These are phyloP conservation scores for Fusarium vanettenii DNA, from an alignment of 2,329 filamentous ascomycete species.

Conservation along the genomic window DNA sequence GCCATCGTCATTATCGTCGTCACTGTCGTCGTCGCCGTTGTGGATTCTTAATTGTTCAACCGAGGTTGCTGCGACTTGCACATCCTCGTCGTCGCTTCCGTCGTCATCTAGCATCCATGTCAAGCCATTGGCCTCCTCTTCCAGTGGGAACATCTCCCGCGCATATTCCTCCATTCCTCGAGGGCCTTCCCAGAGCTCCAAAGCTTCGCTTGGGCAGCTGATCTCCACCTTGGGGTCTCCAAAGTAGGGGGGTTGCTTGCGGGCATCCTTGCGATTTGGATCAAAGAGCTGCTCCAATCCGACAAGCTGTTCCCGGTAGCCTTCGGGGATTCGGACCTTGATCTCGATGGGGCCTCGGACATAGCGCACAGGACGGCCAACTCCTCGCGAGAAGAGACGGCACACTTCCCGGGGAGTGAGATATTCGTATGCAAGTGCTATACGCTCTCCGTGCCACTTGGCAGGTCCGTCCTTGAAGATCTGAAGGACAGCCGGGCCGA, in stretches of 20 bases:
- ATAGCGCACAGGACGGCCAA: slow-evolving; percentile 83
- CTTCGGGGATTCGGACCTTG: slow-evolving; percentile 85
- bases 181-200: slow-evolving; percentile 91
- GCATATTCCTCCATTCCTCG: slow-evolving; percentile 94
- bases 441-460: slow-evolving; percentile 83
- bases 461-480: slow-evolving; percentile 92
- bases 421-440: slow-evolving; percentile 91
- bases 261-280: slow-evolving; percentile 61
- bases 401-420: slow-evolving; percentile 87
- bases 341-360: slow-evolving; percentile 82
- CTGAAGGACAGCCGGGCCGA: slow-evolving; percentile 90
- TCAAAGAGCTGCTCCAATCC: slow-evolving; percentile 71
- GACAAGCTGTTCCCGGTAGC: slow-evolving; percentile 89
- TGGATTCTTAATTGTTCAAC: slow-evolving; percentile 56
- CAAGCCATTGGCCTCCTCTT: slow-evolving; percentile 93
- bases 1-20: slow-evolving; percentile 68
- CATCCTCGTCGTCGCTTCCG: slow-evolving; percentile 53
- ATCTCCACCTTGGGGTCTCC: slow-evolving; percentile 67
- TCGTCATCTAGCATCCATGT: slow-evolving; percentile 85
- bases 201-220: slow-evolving; percentile 78
- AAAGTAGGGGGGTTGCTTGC: slow-evolving; percentile 73
- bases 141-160: slow-evolving; percentile 90
- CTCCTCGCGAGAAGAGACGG: slow-evolving; percentile 79
- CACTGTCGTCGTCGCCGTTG: slow-evolving; percentile 56
- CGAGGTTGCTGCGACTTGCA: slow-evolving; percentile 49